These are phyloP conservation scores for Harringtonia lauricola DNA, from an alignment of 2,329 filamentous ascomycete genomes.

Conservation along the genomic window DNA sequence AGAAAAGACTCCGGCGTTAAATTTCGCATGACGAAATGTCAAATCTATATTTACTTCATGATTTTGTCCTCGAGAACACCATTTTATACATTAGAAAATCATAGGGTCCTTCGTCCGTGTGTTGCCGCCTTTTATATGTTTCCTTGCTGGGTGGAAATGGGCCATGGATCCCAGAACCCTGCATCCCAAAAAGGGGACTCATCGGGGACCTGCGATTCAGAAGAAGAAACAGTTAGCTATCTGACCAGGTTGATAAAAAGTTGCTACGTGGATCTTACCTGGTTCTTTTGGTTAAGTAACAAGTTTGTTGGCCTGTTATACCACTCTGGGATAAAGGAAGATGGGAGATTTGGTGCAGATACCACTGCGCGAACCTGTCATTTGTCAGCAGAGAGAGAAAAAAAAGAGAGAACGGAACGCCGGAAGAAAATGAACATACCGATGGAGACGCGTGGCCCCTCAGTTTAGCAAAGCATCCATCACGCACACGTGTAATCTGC, in stretches of 20 bases:
- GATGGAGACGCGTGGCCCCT: slow-evolving; percentile 5
- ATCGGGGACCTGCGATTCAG: neutral
- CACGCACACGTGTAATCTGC: slow-evolving; percentile 11
- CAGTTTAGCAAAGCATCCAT: slow-evolving; percentile 10
- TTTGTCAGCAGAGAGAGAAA: neutral
- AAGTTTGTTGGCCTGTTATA: neutral
- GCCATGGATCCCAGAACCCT: slow-evolving; percentile 1
- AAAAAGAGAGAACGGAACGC: neutral
- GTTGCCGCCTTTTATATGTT: neutral
- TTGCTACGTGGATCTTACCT: neutral
- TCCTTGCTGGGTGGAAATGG: neutral
- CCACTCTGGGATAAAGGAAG: neutral
- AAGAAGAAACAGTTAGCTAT: no score
- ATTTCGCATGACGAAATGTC: no score
- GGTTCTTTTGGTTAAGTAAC: neutral
- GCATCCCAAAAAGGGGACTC: neutral
- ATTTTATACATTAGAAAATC: no score
- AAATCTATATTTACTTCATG: no score
- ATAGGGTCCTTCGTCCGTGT: no score
- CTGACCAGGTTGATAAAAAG: no score
- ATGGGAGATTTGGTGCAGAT: neutral
- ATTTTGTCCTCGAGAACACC: no score
- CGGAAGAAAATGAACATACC: neutral
- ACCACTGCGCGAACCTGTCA: neutral
- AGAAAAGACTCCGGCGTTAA: no score